Percentiles rank a stretch among this genome's conserved stretches.
Conservation (phyloP, 228 moss, liverwort and hornwort species). For the Sphagnum magellanicum region DNA sequence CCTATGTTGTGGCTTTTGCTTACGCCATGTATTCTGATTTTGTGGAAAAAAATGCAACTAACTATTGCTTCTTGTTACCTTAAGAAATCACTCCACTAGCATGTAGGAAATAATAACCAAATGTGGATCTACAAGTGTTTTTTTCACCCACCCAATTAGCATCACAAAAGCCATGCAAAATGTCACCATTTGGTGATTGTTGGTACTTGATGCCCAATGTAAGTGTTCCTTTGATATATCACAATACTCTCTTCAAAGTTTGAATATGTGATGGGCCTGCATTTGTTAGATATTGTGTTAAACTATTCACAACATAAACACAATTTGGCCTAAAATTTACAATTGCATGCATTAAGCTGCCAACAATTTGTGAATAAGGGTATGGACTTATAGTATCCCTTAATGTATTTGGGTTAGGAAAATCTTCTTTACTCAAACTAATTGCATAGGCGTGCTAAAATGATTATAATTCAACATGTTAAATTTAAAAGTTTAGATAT, state of each 20-base stretch:
- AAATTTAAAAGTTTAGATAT: constrained; percentile 3
- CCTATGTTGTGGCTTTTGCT: background rate
- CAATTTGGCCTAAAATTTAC: background rate
- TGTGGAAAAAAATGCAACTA: background rate
- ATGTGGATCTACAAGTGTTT: background rate
- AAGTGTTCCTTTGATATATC: background rate
- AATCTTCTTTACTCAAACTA: background rate
- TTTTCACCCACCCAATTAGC: background rate
- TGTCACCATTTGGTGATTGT: background rate
- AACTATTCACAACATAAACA: background rate
- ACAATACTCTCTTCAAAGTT: background rate
- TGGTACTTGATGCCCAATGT: background rate
- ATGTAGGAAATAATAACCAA: background rate
- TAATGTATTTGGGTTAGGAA: background rate
- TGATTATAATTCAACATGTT: constrained; percentile 5
- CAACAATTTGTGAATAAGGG: constrained; percentile 2
- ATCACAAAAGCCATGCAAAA: background rate
- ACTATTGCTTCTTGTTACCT: background rate
- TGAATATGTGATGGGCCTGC: background rate
- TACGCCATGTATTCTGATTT: background rate
- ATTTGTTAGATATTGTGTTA: background rate
- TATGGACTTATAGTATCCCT: background rate
- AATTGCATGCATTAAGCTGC: background rate
- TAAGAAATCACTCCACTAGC: background rate
- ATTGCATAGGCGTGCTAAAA: background rate